Evolutionary conservation across 495 filamentous ascomycete genomes (phyloP), one percentile per base, ranked within the genome.

Genomic region (Parathielavia hyrcaniae): DNA sequence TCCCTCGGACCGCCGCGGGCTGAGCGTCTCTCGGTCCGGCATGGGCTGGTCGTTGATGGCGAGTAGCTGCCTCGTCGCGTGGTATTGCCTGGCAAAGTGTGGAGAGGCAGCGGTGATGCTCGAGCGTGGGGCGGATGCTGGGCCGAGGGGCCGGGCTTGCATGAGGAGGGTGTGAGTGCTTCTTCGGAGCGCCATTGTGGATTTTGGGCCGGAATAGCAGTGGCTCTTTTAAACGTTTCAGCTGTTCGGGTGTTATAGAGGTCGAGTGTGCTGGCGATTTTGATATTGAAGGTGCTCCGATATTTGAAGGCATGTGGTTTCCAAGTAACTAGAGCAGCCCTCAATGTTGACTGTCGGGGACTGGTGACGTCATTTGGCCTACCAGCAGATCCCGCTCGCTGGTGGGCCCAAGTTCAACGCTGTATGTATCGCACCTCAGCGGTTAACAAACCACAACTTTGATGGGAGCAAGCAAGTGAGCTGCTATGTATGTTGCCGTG

Each of bases 1-100:
- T 56, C 65, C 59, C 41, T 79, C 74, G 16, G 66, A 63, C 23
- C 61, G 22, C 14, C 67, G 63, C 17, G 75, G 75, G 47, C 73
- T 74, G 45, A 79, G 57, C 5, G 68, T 67, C 34, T 73, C 62
- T 35, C 76, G 73, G 64, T 77, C 74, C 62, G 70, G 26, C 26
- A 30, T 30, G 26, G 26, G 67, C 54, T 70, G 61, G 38, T 75
- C 69, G 46, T 75, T 75, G 62, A 70, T 72, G 8, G 71, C 62
- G 2, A 30, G 10, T 16, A 52, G 23, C 12, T 39, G 34, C 4
- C 60, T 13, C 0, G 67, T 64, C 23, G 63, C 57, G 59, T 73
- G 73, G 57, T 61, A 61, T 20, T 49, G 49, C 19, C 20, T 35
- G 13, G 38, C 16, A 4, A 46, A 6, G 17, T 5, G 11, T 2